Conservation (phyloP, 2,329 filamentous ascomycete genomes). For the Hypoxylon sp. region DNA sequence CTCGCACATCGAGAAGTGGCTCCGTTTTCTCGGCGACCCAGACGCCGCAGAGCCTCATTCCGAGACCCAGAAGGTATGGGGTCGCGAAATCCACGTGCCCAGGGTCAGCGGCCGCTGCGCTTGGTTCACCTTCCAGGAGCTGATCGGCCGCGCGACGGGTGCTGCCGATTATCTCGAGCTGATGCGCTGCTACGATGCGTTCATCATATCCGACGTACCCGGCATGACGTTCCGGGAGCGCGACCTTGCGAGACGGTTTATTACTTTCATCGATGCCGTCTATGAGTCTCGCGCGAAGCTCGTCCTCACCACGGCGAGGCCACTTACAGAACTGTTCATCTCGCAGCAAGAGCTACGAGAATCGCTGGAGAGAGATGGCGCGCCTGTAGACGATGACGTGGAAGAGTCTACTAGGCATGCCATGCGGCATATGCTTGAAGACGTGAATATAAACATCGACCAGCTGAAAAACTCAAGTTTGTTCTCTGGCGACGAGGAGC, state of each 20-base stretch:
- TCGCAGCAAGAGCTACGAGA: slow-evolving; percentile 76
- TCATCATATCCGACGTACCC: slow-evolving; percentile 90
- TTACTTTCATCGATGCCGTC: slow-evolving; percentile 96
- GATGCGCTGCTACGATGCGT: slow-evolving; percentile 88
- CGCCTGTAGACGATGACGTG: slow-evolving; percentile 57
- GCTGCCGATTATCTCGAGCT: slow-evolving; percentile 97
- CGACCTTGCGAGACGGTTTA: slow-evolving; percentile 91
- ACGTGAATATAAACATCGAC: slow-evolving; percentile 85
- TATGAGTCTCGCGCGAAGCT: slow-evolving; percentile 95
- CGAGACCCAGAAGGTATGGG: slow-evolving; percentile 89
- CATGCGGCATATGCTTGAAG: slow-evolving; percentile 86
- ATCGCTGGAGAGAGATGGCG: slow-evolving; percentile 63
- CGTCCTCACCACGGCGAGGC: slow-evolving; percentile 89
- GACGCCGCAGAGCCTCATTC: slow-evolving; percentile 79
- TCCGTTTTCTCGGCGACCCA: slow-evolving; percentile 90
- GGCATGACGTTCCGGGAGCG: slow-evolving; percentile 89
- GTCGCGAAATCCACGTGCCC: slow-evolving; percentile 87
- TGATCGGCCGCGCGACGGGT: slow-evolving; percentile 88
- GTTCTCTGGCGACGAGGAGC: slow-evolving; percentile 94
- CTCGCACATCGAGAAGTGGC: slow-evolving; percentile 93
- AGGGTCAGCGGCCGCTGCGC: slow-evolving; percentile 88
- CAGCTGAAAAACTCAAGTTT: slow-evolving; percentile 87
- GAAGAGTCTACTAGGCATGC: slow-evolving; percentile 67
- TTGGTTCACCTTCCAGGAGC: slow-evolving; percentile 91
- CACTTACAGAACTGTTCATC: slow-evolving; percentile 86